phyloP scores from a whole-genome alignment of 2,329 filamentous ascomycete species.

The Fusarium sublunatum region DNA sequence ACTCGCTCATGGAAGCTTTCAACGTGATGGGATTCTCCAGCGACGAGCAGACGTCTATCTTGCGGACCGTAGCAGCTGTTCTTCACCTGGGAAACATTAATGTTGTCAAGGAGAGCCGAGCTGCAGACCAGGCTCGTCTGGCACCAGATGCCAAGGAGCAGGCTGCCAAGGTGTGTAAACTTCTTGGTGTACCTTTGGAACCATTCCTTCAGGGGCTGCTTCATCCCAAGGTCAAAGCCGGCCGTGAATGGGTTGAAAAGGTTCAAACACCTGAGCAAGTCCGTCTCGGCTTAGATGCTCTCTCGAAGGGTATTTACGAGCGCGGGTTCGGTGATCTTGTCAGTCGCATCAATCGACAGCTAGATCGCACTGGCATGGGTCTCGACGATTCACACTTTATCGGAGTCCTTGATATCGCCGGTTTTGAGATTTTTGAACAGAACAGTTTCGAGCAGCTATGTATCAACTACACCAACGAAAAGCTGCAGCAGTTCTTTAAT shows the following conservation, averaged over 20 bases:
- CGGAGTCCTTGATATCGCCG: slow-evolving; percentile 97
- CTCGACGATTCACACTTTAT: slow-evolving; percentile 95
- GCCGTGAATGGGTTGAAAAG: slow-evolving; percentile 98
- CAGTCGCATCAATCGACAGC: slow-evolving; percentile 87
- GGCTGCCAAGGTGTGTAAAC: slow-evolving; percentile 80
- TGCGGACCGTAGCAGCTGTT: slow-evolving; percentile 89
- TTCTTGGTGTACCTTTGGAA: slow-evolving; percentile 86
- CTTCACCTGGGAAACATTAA: slow-evolving; percentile 93
- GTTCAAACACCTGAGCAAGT: slow-evolving; percentile 98
- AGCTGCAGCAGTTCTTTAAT: slow-evolving; percentile 99
- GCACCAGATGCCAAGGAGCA: slow-evolving; percentile 79
- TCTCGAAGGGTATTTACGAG: slow-evolving; percentile 98
- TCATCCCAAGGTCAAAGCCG: slow-evolving; percentile 94
- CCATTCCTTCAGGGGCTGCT: slow-evolving; percentile 89
- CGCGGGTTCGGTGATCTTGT: slow-evolving; percentile 95
- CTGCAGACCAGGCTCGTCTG: slow-evolving; percentile 89
- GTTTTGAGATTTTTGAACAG: slow-evolving; percentile 97
- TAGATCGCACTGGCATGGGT: slow-evolving; percentile 86
- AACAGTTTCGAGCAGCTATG: slow-evolving; percentile 99
- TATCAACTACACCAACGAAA: slow-evolving; percentile 99
- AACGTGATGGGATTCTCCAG: slow-evolving; percentile 92
- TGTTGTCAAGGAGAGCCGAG: slow-evolving; percentile 89
- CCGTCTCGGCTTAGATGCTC: slow-evolving; percentile 85
- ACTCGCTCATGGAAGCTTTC: slow-evolving; percentile 89
- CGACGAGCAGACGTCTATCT: slow-evolving; percentile 82